Base-by-base conservation (phyloP, 2,329 filamentous ascomycete genomes). In the Rhynchosporium agropyri region DNA sequence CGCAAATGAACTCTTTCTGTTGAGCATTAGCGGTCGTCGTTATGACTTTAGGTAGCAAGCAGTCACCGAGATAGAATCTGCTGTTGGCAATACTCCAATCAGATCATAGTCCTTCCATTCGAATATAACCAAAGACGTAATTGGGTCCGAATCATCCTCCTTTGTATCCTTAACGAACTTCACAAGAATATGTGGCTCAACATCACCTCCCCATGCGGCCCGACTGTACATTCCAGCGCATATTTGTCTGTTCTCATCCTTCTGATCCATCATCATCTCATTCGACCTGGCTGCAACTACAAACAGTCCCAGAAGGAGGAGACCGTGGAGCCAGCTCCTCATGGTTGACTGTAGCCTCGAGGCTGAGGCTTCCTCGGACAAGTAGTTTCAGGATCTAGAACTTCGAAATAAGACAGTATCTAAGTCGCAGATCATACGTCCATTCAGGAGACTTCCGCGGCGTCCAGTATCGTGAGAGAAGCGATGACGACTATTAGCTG, bases 221-320 rank as follows among this genome's bases (percentile, higher is more conserved):
- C 86, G 88, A 79, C 90, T 93, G 80, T 97, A 98, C 93, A 98
- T 97, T 79, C 94, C 85, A 61, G 84, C 81, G 80, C 94, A 97
- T 84, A 89, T 85, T 79, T 97, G 90, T 73, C 87, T 83, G 73
- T 94, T 90, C 42, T 88, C 84, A 58, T 90, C 85, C 61, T 87
- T 85, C 74, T 95, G 83, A 76, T 91, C 89, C 75, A 89, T 78
- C 69, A 77, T 76, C 66, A 86, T 78, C 73, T 89, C 86, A 71
- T 87, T 76, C 31, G 84, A 85, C 64, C 77, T 76, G 67, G 78
- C 81, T 62, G 82, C 80, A 80, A 81, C 80, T 59, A 81, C 69
- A 73, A 81, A 84, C 78, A 84, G 73, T 71, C 79, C 81, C 77
- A 88, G 74, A 68, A 81, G 70, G 65, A 80, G 72, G 68, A 84